Evolutionary conservation across 2,329 filamentous ascomycete species (phyloP).

Genomic region (Nannizziopsis arthrosporioides): DNA sequence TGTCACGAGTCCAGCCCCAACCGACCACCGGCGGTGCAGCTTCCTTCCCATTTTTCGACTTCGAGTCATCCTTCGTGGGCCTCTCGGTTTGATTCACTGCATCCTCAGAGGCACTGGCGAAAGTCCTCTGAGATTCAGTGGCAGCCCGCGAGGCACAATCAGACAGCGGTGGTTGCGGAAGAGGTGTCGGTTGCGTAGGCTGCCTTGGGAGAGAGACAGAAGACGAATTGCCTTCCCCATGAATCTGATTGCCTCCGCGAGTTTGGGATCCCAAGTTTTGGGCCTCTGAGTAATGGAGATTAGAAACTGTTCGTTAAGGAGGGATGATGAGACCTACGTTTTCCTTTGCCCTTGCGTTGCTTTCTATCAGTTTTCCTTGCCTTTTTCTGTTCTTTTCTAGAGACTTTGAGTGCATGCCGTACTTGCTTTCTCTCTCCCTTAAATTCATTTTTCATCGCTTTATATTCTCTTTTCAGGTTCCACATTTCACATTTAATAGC

Average conservation of each 20-base stretch:
- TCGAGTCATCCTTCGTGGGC: background rate
- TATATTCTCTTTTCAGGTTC: constrained; percentile 29
- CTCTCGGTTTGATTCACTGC: background rate
- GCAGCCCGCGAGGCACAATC: background rate
- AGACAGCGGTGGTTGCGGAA: background rate
- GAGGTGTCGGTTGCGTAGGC: background rate
- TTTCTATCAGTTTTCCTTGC: constrained; percentile 12
- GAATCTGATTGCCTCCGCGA: background rate
- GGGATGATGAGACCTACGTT: background rate
- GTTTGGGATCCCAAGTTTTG: no score
- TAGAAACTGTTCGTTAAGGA: background rate
- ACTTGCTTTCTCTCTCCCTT: constrained; percentile 17
- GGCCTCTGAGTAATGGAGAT: background rate
- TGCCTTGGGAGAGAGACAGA: background rate
- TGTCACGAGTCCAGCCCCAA: constrained; percentile 4
- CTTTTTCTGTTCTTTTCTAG: constrained; percentile 15
- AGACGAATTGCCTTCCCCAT: background rate
- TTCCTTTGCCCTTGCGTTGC: constrained; percentile 11
- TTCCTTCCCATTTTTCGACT: constrained; percentile 3
- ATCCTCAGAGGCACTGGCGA: background rate
- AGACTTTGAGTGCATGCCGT: constrained; percentile 13
- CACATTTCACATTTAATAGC: constrained; percentile 29
- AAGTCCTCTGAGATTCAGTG: background rate
- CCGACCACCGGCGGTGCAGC: background rate
- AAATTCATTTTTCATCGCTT: constrained; percentile 26